Evolutionary conservation across 2,329 filamentous ascomycete genomes (phyloP).

Genomic region (Talaromyces sp.): DNA sequence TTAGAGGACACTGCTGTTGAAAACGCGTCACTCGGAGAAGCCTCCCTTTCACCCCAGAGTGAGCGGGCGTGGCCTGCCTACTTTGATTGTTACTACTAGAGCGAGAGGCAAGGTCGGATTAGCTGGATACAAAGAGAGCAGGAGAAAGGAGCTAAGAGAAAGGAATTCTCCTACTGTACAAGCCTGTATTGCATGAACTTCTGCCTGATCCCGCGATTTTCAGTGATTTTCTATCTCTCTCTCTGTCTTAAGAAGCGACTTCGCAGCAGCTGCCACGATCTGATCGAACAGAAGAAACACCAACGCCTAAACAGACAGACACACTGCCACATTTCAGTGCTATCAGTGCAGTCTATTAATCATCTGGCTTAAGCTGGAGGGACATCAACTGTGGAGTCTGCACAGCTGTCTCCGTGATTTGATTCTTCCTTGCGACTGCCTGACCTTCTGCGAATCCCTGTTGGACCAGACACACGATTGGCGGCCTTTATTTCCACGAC

Average conservation of each 20-base stretch:
- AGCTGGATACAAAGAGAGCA: not conserved
- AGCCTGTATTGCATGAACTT: slow-evolving; percentile 11
- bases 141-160: slow-evolving; percentile 3
- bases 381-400: slow-evolving; percentile 1
- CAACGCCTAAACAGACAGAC: not conserved
- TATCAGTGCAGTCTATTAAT: not conserved
- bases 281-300: not conserved
- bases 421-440: slow-evolving; percentile 7
- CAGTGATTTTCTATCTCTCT: not conserved
- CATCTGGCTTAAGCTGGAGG: slow-evolving; percentile 6
- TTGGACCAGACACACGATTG: not conserved
- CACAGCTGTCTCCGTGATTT: not conserved
- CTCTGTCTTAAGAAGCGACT: not conserved
- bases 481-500: slow-evolving; percentile 14
- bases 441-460: not conserved
- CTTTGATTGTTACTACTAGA: slow-evolving; percentile 1
- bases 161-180: slow-evolving; percentile 12
- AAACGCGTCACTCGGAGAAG: not conserved
- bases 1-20: slow-evolving; percentile 14
- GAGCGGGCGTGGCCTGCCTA: not conserved
- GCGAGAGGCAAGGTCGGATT: not conserved
- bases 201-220: not conserved
- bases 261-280: not conserved
- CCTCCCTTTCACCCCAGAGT: not conserved
- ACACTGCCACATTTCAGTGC: not conserved